phyloP scores from a whole-genome alignment of 441 rosid genomes.

The Bocquillonia castaneifolia region DNA sequence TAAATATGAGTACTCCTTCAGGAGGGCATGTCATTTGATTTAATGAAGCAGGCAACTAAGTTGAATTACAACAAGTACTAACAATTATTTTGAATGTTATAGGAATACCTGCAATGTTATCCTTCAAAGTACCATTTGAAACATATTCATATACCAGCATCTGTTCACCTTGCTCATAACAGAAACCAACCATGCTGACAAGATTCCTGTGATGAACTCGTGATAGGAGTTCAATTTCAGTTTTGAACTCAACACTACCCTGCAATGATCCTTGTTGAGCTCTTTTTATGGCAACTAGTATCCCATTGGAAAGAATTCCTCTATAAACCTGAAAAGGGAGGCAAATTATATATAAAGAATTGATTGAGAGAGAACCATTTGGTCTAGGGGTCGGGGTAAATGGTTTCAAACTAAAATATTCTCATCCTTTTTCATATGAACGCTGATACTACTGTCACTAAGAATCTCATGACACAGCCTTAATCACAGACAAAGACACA shows the following conservation, averaged over 20 bases:
- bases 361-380: neutral
- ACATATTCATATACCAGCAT: constrained; percentile 68
- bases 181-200: constrained; percentile 57
- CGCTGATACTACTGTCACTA: too few relatives aligned
- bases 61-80: neutral
- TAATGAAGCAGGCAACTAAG: too few relatives aligned
- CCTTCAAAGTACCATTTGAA: constrained; percentile 61
- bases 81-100: too few relatives aligned
- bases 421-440: too few relatives aligned
- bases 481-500: too few relatives aligned
- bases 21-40: too few relatives aligned
- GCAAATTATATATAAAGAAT: neutral
- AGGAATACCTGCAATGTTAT: constrained; percentile 55
- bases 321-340: constrained; percentile 52
- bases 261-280: constrained; percentile 79
- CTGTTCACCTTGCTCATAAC: constrained; percentile 63
- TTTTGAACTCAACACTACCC: constrained; percentile 72
- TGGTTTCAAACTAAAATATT: constrained; percentile 63
- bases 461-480: too few relatives aligned
- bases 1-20: too few relatives aligned
- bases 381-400: constrained; percentile 43
- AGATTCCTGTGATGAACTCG: constrained; percentile 77
- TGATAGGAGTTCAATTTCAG: constrained; percentile 77
- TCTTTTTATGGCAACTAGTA: constrained; percentile 60
- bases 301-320: constrained; percentile 54